Evolutionary conservation across 2,329 filamentous ascomycete genomes (phyloP).

Genomic region (Venturiaceae sp.): DNA sequence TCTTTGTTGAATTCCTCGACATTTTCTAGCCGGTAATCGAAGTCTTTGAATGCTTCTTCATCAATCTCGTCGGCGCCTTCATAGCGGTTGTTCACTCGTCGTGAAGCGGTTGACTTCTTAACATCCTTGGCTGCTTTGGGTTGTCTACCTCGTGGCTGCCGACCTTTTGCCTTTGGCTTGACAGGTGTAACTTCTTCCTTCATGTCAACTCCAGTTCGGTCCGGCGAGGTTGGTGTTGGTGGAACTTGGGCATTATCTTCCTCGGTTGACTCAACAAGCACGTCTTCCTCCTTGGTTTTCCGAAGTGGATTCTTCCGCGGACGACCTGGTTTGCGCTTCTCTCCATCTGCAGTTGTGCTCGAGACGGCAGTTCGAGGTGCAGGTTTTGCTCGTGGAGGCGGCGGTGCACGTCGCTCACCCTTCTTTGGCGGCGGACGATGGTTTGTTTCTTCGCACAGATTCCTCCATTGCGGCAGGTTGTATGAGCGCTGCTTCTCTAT

Average conservation of each 20-base stretch:
- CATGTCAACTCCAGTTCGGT: constrained; percentile 24
- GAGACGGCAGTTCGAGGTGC: constrained; percentile 14
- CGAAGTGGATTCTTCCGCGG: constrained; percentile 27
- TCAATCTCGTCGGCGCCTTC: constrained; percentile 74
- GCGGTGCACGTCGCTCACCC: constrained; percentile 56
- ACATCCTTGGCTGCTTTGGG: constrained; percentile 26
- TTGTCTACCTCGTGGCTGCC: constrained; percentile 42
- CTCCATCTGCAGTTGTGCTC: constrained; percentile 13
- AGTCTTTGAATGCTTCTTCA: constrained; percentile 81
- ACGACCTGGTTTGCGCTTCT: constrained; percentile 41
- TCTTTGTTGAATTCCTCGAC: constrained; percentile 83
- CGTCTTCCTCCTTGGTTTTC: constrained; percentile 26
- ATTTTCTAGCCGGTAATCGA: constrained; percentile 78
- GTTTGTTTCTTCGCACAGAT: constrained; percentile 86
- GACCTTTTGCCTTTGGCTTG: constrained; percentile 26
- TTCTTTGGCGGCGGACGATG: constrained; percentile 89
- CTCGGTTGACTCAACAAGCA: constrained; percentile 22
- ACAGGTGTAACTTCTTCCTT: constrained; percentile 42
- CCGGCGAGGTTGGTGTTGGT: constrained; percentile 34
- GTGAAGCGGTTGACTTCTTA: constrained; percentile 63
- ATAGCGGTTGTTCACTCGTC: constrained; percentile 74
- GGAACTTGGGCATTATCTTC: constrained; percentile 23
- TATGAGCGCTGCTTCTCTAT: constrained; percentile 94
- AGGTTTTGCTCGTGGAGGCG: constrained; percentile 2
- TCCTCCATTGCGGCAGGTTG: constrained; percentile 92